Evolutionary conservation across 768 basidiomycete species (phyloP).

Genomic region (Russula foetens): DNA sequence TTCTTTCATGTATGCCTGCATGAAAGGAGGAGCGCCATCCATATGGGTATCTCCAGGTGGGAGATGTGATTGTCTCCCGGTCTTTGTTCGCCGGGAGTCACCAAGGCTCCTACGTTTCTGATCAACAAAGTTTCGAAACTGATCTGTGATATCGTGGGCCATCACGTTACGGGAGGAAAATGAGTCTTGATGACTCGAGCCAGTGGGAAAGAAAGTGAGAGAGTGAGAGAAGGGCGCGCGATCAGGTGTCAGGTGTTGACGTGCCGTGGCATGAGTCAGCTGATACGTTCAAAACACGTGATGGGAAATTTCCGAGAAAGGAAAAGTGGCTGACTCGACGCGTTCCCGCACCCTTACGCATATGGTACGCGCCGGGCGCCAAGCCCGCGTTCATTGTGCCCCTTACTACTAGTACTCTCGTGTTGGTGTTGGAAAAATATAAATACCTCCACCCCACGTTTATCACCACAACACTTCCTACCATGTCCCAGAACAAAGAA

Average conservation of each 20-base stretch:
- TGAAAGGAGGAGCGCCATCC: conserved; percentile 29
- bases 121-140: conserved; percentile 9
- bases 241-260: too few relatives aligned
- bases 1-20: conserved; percentile 64
- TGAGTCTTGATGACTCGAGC: neutral
- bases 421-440: too few relatives aligned
- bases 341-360: too few relatives aligned
- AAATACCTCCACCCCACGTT: too few relatives aligned
- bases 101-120: conserved; percentile 2
- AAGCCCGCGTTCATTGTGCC: too few relatives aligned
- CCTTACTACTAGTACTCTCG: too few relatives aligned
- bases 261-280: too few relatives aligned
- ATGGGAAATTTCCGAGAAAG: too few relatives aligned
- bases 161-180: neutral
- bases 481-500: conserved; percentile 26
- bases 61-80: neutral
- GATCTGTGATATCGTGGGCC: conserved; percentile 10
- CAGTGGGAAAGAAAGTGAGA: neutral
- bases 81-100: neutral
- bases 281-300: neutral
- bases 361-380: too few relatives aligned
- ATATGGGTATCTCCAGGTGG: conserved; percentile 9
- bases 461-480: neutral
- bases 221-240: too few relatives aligned
- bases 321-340: too few relatives aligned